Conservation (phyloP, 768 basidiomycete genomes). For the Saitozyma sp. region DNA sequence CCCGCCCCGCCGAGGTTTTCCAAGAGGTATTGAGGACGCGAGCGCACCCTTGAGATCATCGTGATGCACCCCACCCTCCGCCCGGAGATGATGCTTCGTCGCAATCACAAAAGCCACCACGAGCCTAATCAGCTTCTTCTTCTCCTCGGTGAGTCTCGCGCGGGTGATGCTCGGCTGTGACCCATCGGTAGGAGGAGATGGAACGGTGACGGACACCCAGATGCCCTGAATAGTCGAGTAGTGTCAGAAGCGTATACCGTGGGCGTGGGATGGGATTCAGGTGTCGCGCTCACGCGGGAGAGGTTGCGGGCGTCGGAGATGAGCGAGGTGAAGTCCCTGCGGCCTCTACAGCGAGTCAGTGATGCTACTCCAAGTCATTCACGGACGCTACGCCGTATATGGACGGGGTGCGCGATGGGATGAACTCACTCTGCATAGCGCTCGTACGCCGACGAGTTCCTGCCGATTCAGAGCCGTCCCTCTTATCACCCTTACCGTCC, state of each 20-base stretch:
- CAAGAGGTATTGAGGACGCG: slow-evolving; percentile 1
- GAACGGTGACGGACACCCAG: slow-evolving; percentile 69
- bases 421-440: slow-evolving; percentile 56
- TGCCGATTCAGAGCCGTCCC: slow-evolving; percentile 17
- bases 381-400: too few species aligned
- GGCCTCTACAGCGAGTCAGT: slow-evolving; percentile 64
- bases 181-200: slow-evolving; percentile 53
- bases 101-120: slow-evolving; percentile 71
- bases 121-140: slow-evolving; percentile 69
- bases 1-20: background rate
- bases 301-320: slow-evolving; percentile 59
- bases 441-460: slow-evolving; percentile 41
- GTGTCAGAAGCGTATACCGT: too few species aligned
- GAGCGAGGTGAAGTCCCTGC: slow-evolving; percentile 75
- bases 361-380: slow-evolving; percentile 67
- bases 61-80: slow-evolving; percentile 67
- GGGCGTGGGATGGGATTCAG: slow-evolving; percentile 28
- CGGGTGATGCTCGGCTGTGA: slow-evolving; percentile 38
- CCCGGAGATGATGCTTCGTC: slow-evolving; percentile 60
- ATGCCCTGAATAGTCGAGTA: slow-evolving; percentile 57
- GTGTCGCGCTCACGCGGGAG: slow-evolving; percentile 26
- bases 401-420: background rate
- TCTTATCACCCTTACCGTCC: too few species aligned
- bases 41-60: slow-evolving; percentile 67
- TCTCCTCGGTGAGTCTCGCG: slow-evolving; percentile 53